A percentile compares a stretch with the other conserved stretches of the same genome.
Conservation (phyloP, 2,329 filamentous ascomycete species). For the Fusarium sp. region DNA sequence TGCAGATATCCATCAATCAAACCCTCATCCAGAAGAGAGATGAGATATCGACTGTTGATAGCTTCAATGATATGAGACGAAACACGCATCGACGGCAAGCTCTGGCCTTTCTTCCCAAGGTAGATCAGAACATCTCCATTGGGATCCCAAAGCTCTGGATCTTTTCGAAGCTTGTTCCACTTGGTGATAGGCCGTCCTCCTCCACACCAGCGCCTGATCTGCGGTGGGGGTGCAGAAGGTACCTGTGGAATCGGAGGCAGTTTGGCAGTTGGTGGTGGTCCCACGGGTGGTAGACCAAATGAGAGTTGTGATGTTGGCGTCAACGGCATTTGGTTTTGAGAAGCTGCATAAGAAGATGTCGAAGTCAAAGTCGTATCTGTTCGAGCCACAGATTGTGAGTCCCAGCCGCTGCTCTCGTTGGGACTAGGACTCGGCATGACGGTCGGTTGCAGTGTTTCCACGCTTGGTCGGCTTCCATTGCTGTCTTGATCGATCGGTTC, state of each 20-base stretch:
- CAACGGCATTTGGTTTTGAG: conserved; percentile 26
- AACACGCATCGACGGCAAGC: conserved; percentile 63
- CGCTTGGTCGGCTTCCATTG: conserved; percentile 32
- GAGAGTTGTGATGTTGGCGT: conserved; percentile 33
- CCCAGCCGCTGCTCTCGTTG: conserved; percentile 24
- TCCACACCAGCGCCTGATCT: conserved; percentile 64
- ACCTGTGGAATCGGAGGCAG: conserved; percentile 54
- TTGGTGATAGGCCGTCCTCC: conserved; percentile 58
- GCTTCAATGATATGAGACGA: conserved; percentile 68
- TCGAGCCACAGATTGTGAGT: conserved; percentile 9
- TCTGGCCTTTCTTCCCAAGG: conserved; percentile 59
- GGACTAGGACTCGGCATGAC: conserved; percentile 5
- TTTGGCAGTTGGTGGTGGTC: conserved; percentile 55
- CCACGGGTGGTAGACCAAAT: conserved; percentile 32
- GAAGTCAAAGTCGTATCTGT: conserved; percentile 20
- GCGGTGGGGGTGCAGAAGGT: conserved; percentile 38
- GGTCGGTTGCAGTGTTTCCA: conserved; percentile 33
- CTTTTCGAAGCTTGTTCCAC: conserved; percentile 68
- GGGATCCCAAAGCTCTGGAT: conserved; percentile 69
- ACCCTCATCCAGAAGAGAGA: conserved; percentile 63
- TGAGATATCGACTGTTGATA: conserved; percentile 64
- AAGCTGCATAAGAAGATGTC: conserved; percentile 22
- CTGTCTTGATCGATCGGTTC: conserved; percentile 24
- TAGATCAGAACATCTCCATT: conserved; percentile 69
- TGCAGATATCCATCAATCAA: conserved; percentile 55